These are phyloP conservation scores for Garcia nutans DNA, from an alignment of 345 rosid species.

Conservation along the genomic window DNA sequence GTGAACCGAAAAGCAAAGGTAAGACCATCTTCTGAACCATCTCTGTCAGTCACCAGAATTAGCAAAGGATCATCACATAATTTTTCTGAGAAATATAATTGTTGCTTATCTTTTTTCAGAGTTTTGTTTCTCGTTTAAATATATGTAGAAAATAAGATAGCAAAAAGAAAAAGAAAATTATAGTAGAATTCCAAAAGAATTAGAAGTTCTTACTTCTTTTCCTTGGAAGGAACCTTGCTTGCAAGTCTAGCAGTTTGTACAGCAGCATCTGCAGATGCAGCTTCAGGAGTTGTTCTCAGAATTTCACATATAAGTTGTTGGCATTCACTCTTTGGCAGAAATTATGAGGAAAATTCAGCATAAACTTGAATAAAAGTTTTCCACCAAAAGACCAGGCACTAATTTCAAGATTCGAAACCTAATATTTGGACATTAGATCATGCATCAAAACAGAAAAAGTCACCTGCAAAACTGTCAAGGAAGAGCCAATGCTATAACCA, in stretches of 20 bases:
- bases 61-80: slow-evolving; percentile 24
- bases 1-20: slow-evolving; percentile 96
- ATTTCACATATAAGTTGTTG: slow-evolving; percentile 99
- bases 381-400: neutral
- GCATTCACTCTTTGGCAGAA: slow-evolving; percentile 79
- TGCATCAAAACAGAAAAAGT: slow-evolving; percentile 10
- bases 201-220: slow-evolving; percentile 51
- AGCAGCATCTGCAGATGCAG: slow-evolving; percentile 96
- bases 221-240: slow-evolving; percentile 71
- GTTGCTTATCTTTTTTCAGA: neutral
- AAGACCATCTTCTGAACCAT: slow-evolving; percentile 86
- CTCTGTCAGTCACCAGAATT: slow-evolving; percentile 52
- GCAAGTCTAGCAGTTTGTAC: slow-evolving; percentile 97
- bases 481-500: slow-evolving; percentile 88
- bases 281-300: slow-evolving; percentile 98
- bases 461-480: slow-evolving; percentile 96
- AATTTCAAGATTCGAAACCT: neutral
- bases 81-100: neutral
- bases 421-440: neutral
- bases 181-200: neutral
- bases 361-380: slow-evolving; percentile 3
- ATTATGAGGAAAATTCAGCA: slow-evolving; percentile 14
- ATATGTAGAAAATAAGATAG: neutral
- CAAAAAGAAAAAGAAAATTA: neutral
- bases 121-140: neutral